A percentile compares a stretch with the other conserved stretches of the same genome.
These are phyloP conservation scores for Penicillium crustosum DNA, from an alignment of 2,329 filamentous ascomycete species.

Conservation along the genomic window DNA sequence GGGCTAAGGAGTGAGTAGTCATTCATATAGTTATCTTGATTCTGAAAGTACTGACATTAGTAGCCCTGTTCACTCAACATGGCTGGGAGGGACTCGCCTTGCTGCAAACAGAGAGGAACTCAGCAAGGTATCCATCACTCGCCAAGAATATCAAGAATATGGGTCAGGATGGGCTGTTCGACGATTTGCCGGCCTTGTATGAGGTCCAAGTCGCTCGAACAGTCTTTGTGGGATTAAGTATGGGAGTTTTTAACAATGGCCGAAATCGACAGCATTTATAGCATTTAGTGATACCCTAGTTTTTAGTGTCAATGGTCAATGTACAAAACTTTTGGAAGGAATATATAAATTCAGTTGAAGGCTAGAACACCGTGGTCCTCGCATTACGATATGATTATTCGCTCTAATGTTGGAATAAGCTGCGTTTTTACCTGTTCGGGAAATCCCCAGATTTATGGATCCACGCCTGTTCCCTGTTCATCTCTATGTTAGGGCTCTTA, in stretches of 20 bases:
- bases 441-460: conserved; percentile 1
- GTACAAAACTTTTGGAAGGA: neutral
- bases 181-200: conserved; percentile 58
- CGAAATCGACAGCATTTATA: conserved; percentile 9
- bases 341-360: neutral
- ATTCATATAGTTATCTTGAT: neutral
- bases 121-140: conserved; percentile 71
- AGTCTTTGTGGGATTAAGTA: conserved; percentile 1
- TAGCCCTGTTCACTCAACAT: conserved; percentile 73
- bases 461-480: neutral
- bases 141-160: conserved; percentile 85
- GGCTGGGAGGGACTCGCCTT: conserved; percentile 79
- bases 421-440: neutral
- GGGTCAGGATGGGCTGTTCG: conserved; percentile 72
- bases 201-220: neutral
- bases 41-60: conserved; percentile 14
- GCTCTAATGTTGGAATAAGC: neutral
- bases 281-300: conserved; percentile 29
- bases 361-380: neutral
- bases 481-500: neutral
- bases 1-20: conserved; percentile 58
- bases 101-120: conserved; percentile 67
- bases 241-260: conserved; percentile 7
- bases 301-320: conserved; percentile 11
- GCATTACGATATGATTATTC: conserved; percentile 11